Evolutionary conservation across 2,329 filamentous ascomycete species (phyloP), one percentile per base, ranked within the genome.

Genomic region (Neofusicoccum umdonicola): DNA sequence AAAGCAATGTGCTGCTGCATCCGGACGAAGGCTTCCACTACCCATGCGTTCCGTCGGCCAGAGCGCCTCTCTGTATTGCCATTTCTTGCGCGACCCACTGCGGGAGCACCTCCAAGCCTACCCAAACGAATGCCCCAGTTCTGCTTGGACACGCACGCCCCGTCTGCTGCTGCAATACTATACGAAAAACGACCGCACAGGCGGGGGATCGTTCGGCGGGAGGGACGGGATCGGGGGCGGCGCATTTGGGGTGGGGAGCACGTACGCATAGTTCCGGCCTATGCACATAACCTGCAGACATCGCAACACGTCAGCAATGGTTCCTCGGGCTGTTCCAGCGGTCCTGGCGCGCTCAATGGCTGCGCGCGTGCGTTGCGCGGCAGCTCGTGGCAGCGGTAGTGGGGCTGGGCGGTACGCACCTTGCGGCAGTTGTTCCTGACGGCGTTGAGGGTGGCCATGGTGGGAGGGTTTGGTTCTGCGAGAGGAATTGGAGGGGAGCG

Each of bases 201-300:
- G 27, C 6, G 27, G 27, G 6, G 27, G 5, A 7, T 27, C 41
- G 39, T 35, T 15, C 13, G 54, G 66, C 69, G 65, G 69, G 68
- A 54, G 8, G 39, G 48, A 57, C 71, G 64, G 19, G 19, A 58
- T 27, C 50, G 45, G 47, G 57, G 50, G 44, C n/a, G 34, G 15
- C 13, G 22, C 22, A 27, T 8, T 22, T 12, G 27, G 66, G 48
- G 51, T 44, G 62, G 56, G 48, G 42, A 31, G 27, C 61, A 80
- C 89, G 76, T 79, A 95, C 91, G 93, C 94, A 84, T 97, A 99
- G 83, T 99, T 96, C 72, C 95, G 87, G 71, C 93, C 92, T 75
- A 98, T 96, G 80, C 94, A 97, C 76, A 97, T 90, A 63, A 96
- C 87, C 83, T 97, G 35, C 0, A 7, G 2, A 15, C 5, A 27